These are phyloP conservation scores for Trichoderma koningiopsis DNA, from an alignment of 2,329 filamentous ascomycete genomes.

Conservation along the genomic window DNA sequence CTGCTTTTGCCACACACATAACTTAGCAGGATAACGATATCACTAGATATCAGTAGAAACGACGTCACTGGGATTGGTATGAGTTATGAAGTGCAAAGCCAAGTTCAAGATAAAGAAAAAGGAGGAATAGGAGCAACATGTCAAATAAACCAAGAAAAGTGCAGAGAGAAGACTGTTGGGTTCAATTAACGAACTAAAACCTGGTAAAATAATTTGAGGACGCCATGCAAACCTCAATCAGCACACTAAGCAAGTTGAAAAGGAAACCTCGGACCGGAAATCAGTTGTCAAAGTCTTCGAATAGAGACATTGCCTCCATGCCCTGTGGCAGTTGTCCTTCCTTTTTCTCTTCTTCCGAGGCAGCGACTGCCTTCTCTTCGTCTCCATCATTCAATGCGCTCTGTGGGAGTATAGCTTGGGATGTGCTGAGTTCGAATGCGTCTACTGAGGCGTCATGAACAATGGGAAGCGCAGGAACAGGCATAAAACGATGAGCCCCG, in stretches of 20 bases:
- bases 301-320: background rate
- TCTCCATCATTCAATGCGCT: background rate
- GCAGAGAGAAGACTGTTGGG: no score
- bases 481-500: conserved; percentile 24
- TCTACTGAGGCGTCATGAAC: background rate
- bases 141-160: background rate
- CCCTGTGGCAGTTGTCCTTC: background rate
- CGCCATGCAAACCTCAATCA: background rate
- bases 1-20: background rate
- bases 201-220: background rate
- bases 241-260: background rate
- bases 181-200: background rate
- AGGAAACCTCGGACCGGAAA: background rate
- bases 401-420: background rate
- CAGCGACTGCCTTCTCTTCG: background rate
- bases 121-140: background rate
- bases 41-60: background rate
- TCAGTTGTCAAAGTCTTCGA: background rate
- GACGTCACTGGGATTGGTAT: background rate
- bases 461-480: background rate
- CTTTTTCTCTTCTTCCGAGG: background rate
- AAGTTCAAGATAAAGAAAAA: background rate
- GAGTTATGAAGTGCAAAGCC: background rate
- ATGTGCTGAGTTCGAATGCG: background rate
- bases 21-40: no score